Base-by-base conservation (phyloP, 305 asterid species). In the Euphrasia arctica region DNA sequence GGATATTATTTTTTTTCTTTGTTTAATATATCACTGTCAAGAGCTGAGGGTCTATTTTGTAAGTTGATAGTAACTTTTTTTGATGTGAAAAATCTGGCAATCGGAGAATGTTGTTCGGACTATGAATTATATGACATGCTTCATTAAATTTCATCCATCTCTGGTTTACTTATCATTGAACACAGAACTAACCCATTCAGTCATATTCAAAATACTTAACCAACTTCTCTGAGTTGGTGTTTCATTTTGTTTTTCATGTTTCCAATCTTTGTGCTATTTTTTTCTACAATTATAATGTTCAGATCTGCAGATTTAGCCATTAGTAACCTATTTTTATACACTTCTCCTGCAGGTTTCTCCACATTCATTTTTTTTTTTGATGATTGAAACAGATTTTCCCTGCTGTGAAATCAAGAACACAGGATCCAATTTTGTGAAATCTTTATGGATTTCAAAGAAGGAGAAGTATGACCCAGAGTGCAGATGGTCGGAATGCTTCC, bases 71-170 rank as follows among this genome's bases (percentile, higher is more conserved):
- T 66, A 50, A 59, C 65, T 56, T 64, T 12, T 48, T 62, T 79
- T 63, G 60, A 18, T 64, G 67, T 9, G 60, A 48, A 70, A 39
- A 39, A 59, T 83, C 48, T 22, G 82, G 98, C 98, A 34, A 79
- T 92, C 75, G 98, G 97, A 57, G 98, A 92, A 77, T 92, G 98
- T 70, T 97, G 98, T 70, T 74, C 90, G 87, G 98, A 92, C 63
- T 18, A 18, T 18, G 22, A 18, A 18, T 18, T 18, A 18, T 92
- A 92, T 68, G 98, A 92, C 70, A 80, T 97, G 75, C 95, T 83
- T 78, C 96, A 85, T 69, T 92, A 18, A 18, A 18, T 18, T 18
- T 18, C 22, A 18, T 18, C 22, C 22, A 18, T 18, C 22, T 18
- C 22, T 18, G 22, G 22, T 18, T 18, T 18, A 18, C 22, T 18